Evolutionary conservation across 2,329 filamentous ascomycete species (phyloP).

Genomic region (Apiospora arundinis): DNA sequence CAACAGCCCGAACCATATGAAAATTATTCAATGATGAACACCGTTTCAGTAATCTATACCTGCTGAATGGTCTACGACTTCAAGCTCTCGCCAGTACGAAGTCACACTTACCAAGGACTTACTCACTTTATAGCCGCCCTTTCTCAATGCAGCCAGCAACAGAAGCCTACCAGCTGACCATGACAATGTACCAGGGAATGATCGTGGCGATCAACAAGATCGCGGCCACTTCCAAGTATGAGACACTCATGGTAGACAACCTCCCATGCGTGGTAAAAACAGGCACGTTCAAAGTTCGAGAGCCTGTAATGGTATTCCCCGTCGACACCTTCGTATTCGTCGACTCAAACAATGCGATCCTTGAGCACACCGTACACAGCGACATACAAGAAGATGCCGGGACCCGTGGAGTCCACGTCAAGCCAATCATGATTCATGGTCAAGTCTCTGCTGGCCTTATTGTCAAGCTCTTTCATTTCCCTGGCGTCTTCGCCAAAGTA

Average conservation of each 20-base stretch:
- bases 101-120: background rate
- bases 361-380: background rate
- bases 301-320: conserved; percentile 3
- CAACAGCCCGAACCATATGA: background rate
- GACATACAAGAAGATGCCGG: background rate
- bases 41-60: background rate
- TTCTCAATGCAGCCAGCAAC: background rate
- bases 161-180: background rate
- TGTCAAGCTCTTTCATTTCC: conserved; percentile 1
- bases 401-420: background rate
- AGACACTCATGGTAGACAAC: background rate
- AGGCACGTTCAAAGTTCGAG: background rate
- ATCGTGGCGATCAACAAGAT: background rate
- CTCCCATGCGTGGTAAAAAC: background rate
- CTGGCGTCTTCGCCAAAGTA: background rate
- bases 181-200: background rate
- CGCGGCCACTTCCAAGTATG: background rate
- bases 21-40: background rate
- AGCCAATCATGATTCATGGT: conserved; percentile 4
- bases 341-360: background rate
- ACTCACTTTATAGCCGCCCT: background rate
- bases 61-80: background rate
- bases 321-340: conserved; percentile 1
- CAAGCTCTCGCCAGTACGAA: no score
- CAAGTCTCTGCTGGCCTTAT: conserved; percentile 15